These are phyloP conservation scores for Leccinum imitatum DNA, from an alignment of 768 basidiomycete genomes.

Conservation along the genomic window DNA sequence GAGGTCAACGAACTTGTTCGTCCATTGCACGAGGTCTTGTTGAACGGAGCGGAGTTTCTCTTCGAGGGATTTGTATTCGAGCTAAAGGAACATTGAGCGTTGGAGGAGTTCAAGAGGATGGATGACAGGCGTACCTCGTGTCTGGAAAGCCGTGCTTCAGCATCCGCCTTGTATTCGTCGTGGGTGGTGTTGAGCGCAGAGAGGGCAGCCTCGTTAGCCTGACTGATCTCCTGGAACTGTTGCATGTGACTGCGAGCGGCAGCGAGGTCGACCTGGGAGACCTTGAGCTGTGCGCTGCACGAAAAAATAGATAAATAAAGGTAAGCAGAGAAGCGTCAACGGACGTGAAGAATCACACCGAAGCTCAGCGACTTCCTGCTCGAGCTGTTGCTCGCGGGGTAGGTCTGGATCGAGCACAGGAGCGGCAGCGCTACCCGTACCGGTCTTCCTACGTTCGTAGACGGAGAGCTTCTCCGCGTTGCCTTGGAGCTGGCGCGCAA, in stretches of 20 bases:
- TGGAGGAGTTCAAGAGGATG: background rate
- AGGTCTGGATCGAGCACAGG: no score
- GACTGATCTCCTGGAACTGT: constrained; percentile 85
- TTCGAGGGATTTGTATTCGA: constrained; percentile 61
- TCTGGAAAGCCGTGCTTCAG: constrained; percentile 64
- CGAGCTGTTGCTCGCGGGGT: no score
- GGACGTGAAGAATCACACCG: no score
- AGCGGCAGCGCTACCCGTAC: no score
- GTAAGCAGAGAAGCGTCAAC: background rate
- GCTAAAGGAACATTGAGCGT: constrained; percentile 39
- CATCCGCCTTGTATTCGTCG: constrained; percentile 76
- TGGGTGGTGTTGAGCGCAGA: constrained; percentile 66
- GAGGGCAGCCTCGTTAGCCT: constrained; percentile 78
- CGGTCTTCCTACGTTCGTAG: no score
- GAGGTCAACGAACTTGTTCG: constrained; percentile 52
- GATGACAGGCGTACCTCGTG: constrained; percentile 53
- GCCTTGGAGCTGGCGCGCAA: no score
- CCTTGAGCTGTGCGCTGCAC: constrained; percentile 69
- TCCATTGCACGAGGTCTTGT: constrained; percentile 51
- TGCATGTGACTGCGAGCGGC: constrained; percentile 70
- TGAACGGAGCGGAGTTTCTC: constrained; percentile 57
- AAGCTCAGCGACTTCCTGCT: no score
- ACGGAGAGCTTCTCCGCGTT: no score
- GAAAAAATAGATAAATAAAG: background rate
- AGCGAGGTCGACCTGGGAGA: constrained; percentile 74